Base-by-base conservation (phyloP, 768 basidiomycete genomes). In the Trametes sanguinea region DNA sequence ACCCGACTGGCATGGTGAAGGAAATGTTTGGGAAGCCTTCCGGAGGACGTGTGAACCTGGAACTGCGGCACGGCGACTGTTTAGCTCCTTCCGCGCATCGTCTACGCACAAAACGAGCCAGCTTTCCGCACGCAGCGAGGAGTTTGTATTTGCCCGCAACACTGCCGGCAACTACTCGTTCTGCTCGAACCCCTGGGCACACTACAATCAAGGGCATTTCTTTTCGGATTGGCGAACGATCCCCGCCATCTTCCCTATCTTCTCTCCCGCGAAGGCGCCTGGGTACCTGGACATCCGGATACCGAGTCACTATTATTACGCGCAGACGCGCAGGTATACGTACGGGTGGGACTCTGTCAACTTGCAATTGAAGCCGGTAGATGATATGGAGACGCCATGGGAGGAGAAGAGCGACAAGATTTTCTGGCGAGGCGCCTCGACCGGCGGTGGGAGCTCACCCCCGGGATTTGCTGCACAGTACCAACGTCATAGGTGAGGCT, bases 141-240 rank as follows among this genome's bases (percentile, higher is more conserved):
- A 89, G 61, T 89, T 94, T 69, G 68, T 72, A 0, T 98, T 98
- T 73, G 77, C 78, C 11, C 65, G 76, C 32, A 75, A 75, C 2
- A 86, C 87, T 9, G 86, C 91, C n/a, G 79, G 85, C 54, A 77
- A 79, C 4, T 81, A 85, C 63, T 87, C 95, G 69, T 95, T 90
- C 71, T 99, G 97, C 75, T 69, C 76, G 35, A 78, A 85, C 37
- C 94, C 96, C 0, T 89, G 92, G 76, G 87, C 90, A 17, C 94
- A 89, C 66, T 87, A 90, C 69, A 82, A 83, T 32, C 97, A 98
- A 71, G 95, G 95, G 10, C 95, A 94, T 75, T 98, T 97, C 75
- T 98, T 97, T 83, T 93, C 92, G 16, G 96, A 99, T 74, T 97
- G 94, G 92, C 81, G 95, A 22, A 90, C 89, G 0, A 87, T 98